Percentiles rank a stretch among this genome's conserved stretches.
Evolutionary conservation across 179 eudicot genomes (phyloP).

Genomic region (Silene coronaria): DNA sequence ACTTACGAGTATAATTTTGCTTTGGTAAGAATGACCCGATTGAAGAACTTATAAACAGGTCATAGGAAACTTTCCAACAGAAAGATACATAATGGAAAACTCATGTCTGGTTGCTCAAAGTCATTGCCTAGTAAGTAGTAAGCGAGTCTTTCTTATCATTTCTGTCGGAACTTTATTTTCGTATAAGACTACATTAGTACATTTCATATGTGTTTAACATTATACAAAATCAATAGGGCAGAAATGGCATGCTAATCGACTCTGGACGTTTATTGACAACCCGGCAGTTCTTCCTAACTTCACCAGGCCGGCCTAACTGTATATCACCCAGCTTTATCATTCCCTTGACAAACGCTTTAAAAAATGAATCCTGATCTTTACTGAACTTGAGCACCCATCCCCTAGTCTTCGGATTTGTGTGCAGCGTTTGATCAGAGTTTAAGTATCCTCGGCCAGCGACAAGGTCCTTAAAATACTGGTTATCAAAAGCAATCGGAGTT

Average conservation of each 20-base stretch:
- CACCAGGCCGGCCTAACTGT: constrained; percentile 62
- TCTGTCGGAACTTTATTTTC: neutral
- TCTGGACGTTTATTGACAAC: constrained; percentile 41
- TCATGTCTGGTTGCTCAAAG: neutral
- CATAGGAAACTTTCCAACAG: neutral
- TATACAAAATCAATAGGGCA: constrained; percentile 19
- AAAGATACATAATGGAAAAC: neutral
- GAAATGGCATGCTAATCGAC: neutral
- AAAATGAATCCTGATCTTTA: constrained; percentile 43
- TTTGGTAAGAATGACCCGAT: too few species aligned
- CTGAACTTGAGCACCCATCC: constrained; percentile 53
- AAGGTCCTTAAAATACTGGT: constrained; percentile 78
- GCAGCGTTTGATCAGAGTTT: constrained; percentile 74
- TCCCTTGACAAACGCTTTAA: constrained; percentile 62
- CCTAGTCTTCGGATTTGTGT: constrained; percentile 37
- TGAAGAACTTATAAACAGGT: too few species aligned
- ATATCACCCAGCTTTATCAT: constrained; percentile 90
- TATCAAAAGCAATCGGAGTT: constrained; percentile 63
- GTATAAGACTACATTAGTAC: neutral
- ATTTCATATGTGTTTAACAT: neutral
- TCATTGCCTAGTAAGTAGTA: neutral
- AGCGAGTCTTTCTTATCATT: neutral
- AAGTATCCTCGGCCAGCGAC: constrained; percentile 64
- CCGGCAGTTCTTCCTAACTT: constrained; percentile 73
- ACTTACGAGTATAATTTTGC: too few species aligned